Conservation (phyloP, 371 early-diverging fungal species). For the Rhizomucor miehei region DNA sequence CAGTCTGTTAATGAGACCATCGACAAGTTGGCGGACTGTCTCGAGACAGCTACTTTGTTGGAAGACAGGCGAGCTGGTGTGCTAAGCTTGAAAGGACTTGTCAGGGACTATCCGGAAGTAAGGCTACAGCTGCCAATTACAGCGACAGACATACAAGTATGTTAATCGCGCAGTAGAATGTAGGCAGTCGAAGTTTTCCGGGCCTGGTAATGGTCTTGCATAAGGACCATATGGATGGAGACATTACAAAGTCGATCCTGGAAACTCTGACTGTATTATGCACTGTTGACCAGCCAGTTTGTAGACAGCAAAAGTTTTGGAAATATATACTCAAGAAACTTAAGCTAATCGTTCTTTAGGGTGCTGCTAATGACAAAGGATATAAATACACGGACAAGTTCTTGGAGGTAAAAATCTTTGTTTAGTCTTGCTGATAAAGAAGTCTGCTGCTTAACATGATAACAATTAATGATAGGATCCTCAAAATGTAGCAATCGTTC, state of each 20-base stretch:
- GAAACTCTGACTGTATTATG: slow-evolving; percentile 85
- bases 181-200: slow-evolving; percentile 76
- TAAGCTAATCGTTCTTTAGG: slow-evolving; percentile 15
- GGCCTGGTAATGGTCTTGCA: slow-evolving; percentile 73
- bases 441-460: background rate
- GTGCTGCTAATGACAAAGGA: slow-evolving; percentile 36
- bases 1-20: slow-evolving; percentile 85
- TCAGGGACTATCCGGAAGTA: slow-evolving; percentile 65
- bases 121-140: too few relatives aligned
- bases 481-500: slow-evolving; percentile 70
- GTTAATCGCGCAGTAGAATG: slow-evolving; percentile 53
- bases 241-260: slow-evolving; percentile 77
- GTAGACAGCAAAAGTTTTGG: background rate
- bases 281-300: slow-evolving; percentile 40
- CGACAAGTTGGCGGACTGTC: slow-evolving; percentile 82
- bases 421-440: background rate
- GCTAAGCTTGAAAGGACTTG: slow-evolving; percentile 80
- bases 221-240: slow-evolving; percentile 78
- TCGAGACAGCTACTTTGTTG: slow-evolving; percentile 76
- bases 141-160: too few relatives aligned
- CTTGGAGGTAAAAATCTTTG: slow-evolving; percentile 43
- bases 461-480: slow-evolving; percentile 50
- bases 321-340: background rate
- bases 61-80: slow-evolving; percentile 92
- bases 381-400: slow-evolving; percentile 50